Evolutionary conservation across 495 filamentous ascomycete genomes (phyloP).

Genomic region (Podospora anserina): DNA sequence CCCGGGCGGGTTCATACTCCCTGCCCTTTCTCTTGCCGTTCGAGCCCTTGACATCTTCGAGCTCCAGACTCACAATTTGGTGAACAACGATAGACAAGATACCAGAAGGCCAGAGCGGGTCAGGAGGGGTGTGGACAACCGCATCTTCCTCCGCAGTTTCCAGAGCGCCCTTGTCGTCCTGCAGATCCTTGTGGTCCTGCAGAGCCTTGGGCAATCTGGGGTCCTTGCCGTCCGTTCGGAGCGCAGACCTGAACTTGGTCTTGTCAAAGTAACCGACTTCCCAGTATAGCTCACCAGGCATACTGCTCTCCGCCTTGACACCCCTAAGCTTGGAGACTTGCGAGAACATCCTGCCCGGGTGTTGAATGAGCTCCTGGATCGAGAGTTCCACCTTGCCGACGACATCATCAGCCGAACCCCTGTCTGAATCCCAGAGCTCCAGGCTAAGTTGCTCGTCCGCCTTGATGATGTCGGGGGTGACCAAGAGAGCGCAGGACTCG

Average conservation of each 20-base stretch:
- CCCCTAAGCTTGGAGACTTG: constrained; percentile 82
- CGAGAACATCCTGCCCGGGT: constrained; percentile 86
- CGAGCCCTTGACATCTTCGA: constrained; percentile 74
- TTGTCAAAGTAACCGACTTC: constrained; percentile 93
- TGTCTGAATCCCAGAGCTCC: constrained; percentile 93
- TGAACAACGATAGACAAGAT: constrained; percentile 81
- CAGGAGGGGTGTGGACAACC: constrained; percentile 83
- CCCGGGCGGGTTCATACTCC: constrained; percentile 86
- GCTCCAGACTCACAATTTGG: constrained; percentile 90
- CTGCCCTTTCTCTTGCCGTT: constrained; percentile 67
- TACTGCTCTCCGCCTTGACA: constrained; percentile 74
- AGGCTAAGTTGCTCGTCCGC: constrained; percentile 88
- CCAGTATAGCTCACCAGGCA: constrained; percentile 94
- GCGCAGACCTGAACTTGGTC: constrained; percentile 74
- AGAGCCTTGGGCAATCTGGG: constrained; percentile 67
- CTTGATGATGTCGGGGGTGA: constrained; percentile 86
- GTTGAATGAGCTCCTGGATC: constrained; percentile 90
- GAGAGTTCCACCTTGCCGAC: constrained; percentile 91
- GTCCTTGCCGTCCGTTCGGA: constrained; percentile 84
- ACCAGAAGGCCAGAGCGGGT: constrained; percentile 90
- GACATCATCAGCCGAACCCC: constrained; percentile 84
- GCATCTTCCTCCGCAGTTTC: constrained; percentile 75
- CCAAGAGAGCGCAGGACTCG: constrained; percentile 80
- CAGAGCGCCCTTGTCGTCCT: constrained; percentile 83
- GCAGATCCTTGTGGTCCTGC: constrained; percentile 69